Evolutionary conservation across 2,329 filamentous ascomycete genomes (phyloP).

Genomic region (Ceratocystis ficicola): DNA sequence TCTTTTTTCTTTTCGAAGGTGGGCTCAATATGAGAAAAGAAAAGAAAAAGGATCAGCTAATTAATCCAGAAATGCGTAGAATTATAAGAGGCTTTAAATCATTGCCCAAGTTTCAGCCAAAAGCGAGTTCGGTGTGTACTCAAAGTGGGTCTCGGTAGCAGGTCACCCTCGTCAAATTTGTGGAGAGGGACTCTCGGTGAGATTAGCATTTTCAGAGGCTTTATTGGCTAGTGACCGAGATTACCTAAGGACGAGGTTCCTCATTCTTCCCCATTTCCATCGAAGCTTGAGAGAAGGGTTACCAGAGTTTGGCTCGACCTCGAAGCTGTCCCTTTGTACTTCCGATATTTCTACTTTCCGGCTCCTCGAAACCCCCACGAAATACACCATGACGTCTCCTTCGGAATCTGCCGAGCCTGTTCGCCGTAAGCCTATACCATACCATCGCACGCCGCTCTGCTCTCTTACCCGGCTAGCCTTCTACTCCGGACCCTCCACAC

Average conservation of each 20-base stretch:
- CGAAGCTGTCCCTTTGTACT: no score
- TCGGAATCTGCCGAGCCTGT: conserved; percentile 11
- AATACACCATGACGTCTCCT: conserved; percentile 5
- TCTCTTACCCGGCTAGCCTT: not conserved
- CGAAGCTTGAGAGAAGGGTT: no score
- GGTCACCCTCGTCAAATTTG: not conserved
- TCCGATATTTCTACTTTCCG: no score
- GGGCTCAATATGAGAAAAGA: not conserved
- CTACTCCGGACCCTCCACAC: not conserved
- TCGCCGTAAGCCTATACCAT: conserved; percentile 11
- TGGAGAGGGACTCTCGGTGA: conserved; percentile 4
- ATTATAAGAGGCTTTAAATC: not conserved
- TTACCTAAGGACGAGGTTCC: conserved; percentile 4
- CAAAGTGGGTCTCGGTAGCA: not conserved
- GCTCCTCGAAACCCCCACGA: not conserved
- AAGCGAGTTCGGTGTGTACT: not conserved
- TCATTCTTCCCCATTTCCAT: no score
- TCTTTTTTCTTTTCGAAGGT: not conserved
- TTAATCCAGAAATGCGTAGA: no score
- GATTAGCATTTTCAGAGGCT: not conserved
- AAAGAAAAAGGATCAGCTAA: not conserved
- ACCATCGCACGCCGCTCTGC: not conserved
- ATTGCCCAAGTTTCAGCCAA: not conserved
- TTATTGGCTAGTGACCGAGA: conserved; percentile 9
- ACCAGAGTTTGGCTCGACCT: no score